Base-by-base conservation (phyloP, 75 land plant genomes). In the Chamaecyparis obtusa region DNA sequence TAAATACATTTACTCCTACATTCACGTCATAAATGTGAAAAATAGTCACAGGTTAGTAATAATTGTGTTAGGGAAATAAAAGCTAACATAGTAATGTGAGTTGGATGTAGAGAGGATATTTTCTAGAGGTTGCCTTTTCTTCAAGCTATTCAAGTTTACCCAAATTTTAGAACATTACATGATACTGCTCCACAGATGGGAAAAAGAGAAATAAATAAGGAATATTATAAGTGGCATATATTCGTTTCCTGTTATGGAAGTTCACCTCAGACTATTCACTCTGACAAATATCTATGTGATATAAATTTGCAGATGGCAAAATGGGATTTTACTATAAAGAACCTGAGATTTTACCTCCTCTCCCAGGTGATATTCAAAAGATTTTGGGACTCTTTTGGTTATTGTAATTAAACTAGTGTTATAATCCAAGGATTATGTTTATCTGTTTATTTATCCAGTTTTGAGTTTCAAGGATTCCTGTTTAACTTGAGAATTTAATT, bases 271-370 rank as follows among this genome's bases (percentile, higher is more conserved):
- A 46, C 30, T 13, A 81, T 81, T 81, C 33, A 81, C 46, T 44
- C 32, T 46, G 83, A 74, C 76, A 33, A 10, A 30, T 74, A 3
- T 33, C 36, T 74, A 10, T 24, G n/a, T 64, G n/a, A 78, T 69
- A 71, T 78, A 32, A 10, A 9, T 76, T 14, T 46, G 78, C 86
- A 98, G 99, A 90, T 88, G 99, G 99, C 54, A 97, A 93, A 88
- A 86, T 96, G 14, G 99, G 99, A 27, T 98, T 97, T 89, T 98
- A 95, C 92, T 98, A 91, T 86, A 97, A 89, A 84, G 99, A 98
- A 67, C 96, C 94, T 89, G 99, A 98, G 90, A 98, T 98, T 71
- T 87, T 97, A 83, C 99, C 99, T 83, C 97, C 99, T 19, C 91
- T 98, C 8, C 99, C 99, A 89, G 96, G 99, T 98, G 13, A 60